phyloP scores from a whole-genome alignment of 2,329 filamentous ascomycete species.

The Verruconis gallopava region DNA sequence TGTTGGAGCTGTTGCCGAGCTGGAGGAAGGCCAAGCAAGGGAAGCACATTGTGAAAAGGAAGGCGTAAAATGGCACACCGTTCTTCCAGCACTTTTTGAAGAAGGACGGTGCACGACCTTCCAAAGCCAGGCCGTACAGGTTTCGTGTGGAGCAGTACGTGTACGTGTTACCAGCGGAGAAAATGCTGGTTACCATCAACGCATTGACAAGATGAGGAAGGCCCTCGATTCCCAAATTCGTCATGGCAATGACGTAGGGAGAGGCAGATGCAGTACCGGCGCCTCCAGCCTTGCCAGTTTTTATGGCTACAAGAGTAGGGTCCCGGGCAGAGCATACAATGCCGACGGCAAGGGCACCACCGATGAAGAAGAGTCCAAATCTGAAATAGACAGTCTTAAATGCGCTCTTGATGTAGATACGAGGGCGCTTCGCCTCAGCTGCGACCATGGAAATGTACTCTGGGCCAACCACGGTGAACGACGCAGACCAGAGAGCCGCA shows the following conservation, averaged over 20 bases:
- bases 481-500: conserved; percentile 14
- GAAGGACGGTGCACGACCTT: conserved; percentile 10
- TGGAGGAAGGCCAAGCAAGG: conserved; percentile 34
- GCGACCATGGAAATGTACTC: conserved; percentile 22
- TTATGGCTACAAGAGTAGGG: conserved; percentile 12
- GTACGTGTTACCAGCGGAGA: conserved; percentile 38
- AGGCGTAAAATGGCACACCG: conserved; percentile 10
- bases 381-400: conserved; percentile 15
- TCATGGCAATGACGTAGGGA: conserved; percentile 30
- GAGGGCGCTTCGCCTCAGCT: conserved; percentile 16
- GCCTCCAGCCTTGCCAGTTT: conserved; percentile 10
- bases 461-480: conserved; percentile 15
- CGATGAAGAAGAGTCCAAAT: conserved; percentile 14
- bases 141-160: conserved; percentile 31
- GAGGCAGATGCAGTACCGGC: conserved; percentile 22
- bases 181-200: conserved; percentile 30
- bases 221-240: conserved; percentile 30
- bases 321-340: conserved; percentile 13
- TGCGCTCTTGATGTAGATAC: conserved; percentile 14
- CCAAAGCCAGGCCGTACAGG: conserved; percentile 10
- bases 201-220: conserved; percentile 27
- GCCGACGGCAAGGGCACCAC: conserved; percentile 12
- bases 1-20: conserved; percentile 34
- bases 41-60: conserved; percentile 8
- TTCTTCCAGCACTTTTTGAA: conserved; percentile 9